Evolutionary conservation across 495 filamentous ascomycete genomes (phyloP).

Genomic region (Chlorociboria aeruginascens): DNA sequence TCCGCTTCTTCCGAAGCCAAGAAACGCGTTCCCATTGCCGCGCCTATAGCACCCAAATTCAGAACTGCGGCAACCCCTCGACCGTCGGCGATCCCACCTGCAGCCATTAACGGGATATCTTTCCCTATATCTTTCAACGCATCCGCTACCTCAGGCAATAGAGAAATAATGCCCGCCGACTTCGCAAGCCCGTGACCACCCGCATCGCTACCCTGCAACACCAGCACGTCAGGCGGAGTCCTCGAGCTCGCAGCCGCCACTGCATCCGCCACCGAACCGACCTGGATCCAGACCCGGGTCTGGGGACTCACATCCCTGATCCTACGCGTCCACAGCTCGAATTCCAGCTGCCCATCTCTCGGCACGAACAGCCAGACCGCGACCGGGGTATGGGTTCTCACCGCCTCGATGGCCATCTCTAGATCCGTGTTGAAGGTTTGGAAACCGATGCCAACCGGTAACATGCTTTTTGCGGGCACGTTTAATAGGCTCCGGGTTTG

Average conservation of each 20-base stretch:
- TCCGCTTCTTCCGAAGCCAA: conserved; percentile 44
- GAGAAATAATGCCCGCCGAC: conserved; percentile 27
- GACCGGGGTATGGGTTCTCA: conserved; percentile 40
- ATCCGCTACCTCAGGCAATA: conserved; percentile 32
- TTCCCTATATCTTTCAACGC: conserved; percentile 18
- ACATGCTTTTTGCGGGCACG: background rate
- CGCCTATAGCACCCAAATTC: conserved; percentile 45
- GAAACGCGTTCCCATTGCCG: conserved; percentile 52
- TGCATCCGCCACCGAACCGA: conserved; percentile 46
- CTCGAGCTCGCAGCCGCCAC: conserved; percentile 24
- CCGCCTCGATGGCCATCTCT: conserved; percentile 26
- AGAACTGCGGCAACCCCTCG: conserved; percentile 44
- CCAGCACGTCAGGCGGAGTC: conserved; percentile 47
- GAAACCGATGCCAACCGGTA: conserved; percentile 3
- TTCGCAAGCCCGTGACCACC: conserved; percentile 50
- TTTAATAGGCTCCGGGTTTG: background rate
- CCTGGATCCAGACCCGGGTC: conserved; percentile 53
- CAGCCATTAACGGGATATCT: conserved; percentile 41
- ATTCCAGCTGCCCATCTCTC: conserved; percentile 27
- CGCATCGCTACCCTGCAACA: conserved; percentile 60
- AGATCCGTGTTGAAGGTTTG: conserved; percentile 21
- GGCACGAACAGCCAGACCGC: conserved; percentile 65
- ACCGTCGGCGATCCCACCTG: conserved; percentile 51
- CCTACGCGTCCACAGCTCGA: conserved; percentile 39
- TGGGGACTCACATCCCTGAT: conserved; percentile 32